Evolutionary conservation across 2,329 filamentous ascomycete species (phyloP), one percentile per base, ranked within the genome.

Genomic region (Keithomyces neogunnii): DNA sequence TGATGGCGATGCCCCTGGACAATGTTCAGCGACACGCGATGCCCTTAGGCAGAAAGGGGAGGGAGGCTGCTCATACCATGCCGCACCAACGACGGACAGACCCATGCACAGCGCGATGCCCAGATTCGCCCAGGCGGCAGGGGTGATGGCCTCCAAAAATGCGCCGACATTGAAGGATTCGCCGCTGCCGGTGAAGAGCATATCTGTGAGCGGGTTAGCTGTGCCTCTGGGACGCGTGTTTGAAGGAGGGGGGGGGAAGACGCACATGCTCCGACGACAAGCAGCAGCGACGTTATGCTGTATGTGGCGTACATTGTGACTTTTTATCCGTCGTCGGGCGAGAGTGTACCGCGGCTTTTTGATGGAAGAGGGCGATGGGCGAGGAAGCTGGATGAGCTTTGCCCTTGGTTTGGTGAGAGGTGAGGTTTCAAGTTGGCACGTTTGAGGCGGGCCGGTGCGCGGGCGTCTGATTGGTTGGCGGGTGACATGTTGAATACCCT

Each of bases 141-240:
- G 95, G 52, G 93, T 96, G 62, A 97, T 82, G 56, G 86, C 85
- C 73, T 96, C 90, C 70, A 99, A 84, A 69, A 97, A 97, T 68
- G 85, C 85, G 70, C 95, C 95, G 70, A 97, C 89, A 74, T 99
- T 95, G 75, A 99, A 99, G 54, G 86, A 78, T 78, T 99, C 92
- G 67, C 95, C 93, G 69, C 88, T 90, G 66, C 89, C 90, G 65
- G 93, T 95, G 69, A 99, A 96, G 69, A 99, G 89, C 89, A 99
- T 95, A 73, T 99, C 93, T 99, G 28, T 1, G 9, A 9, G 1
- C 26, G 26, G 40, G 40, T 44, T 82, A 97, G 93, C 93, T 19
- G 19, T 19, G 19, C 19, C 19, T 19, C 19, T 19, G 19, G 19
- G 19, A 19, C 19, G 19, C 19, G 19, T 19, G 19, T 19, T 19